These are phyloP conservation scores for Eudorina sp. DNA, from an alignment of 139 green algal species.

Conservation along the genomic window DNA sequence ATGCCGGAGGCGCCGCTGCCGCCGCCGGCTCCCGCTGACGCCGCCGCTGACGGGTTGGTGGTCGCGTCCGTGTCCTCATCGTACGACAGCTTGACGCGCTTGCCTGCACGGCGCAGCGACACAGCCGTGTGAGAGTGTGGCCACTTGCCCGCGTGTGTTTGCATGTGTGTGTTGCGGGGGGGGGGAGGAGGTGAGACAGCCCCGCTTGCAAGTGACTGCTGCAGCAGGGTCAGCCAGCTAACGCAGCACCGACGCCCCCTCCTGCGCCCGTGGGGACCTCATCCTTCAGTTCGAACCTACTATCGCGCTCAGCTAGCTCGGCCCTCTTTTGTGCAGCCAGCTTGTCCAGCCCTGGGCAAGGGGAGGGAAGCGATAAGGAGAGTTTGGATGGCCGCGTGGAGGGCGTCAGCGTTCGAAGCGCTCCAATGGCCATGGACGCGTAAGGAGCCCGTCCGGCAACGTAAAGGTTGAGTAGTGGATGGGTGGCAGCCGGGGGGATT, in stretches of 20 bases:
- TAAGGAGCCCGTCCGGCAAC: background rate
- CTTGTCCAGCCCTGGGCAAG: slow-evolving; percentile 74
- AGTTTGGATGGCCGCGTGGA: background rate
- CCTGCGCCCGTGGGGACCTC: no score
- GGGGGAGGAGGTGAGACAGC: no score
- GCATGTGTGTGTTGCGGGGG: no score
- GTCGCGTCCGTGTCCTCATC: slow-evolving; percentile 43
- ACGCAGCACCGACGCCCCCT: no score
- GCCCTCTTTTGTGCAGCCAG: slow-evolving; percentile 76
- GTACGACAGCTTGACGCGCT: slow-evolving; percentile 59
- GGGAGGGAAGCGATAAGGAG: background rate
- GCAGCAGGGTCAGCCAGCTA: no score
- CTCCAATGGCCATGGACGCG: background rate
- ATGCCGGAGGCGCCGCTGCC: slow-evolving; percentile 12
- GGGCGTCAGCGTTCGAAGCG: background rate
- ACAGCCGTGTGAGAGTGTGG: background rate
- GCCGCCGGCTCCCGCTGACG: background rate
- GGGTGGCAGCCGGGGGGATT: background rate
- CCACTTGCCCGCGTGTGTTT: background rate
- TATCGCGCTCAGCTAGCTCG: slow-evolving; percentile 67
- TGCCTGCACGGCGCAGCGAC: slow-evolving; percentile 43
- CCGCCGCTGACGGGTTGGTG: background rate
- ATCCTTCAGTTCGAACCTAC: no score
- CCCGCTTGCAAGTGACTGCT: no score
- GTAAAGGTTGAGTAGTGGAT: no score